A percentile compares a stretch with the other conserved stretches of the same genome.
These are phyloP conservation scores for Hibiscus mutabilis DNA, from an alignment of 345 rosid genomes.

Conservation along the genomic window DNA sequence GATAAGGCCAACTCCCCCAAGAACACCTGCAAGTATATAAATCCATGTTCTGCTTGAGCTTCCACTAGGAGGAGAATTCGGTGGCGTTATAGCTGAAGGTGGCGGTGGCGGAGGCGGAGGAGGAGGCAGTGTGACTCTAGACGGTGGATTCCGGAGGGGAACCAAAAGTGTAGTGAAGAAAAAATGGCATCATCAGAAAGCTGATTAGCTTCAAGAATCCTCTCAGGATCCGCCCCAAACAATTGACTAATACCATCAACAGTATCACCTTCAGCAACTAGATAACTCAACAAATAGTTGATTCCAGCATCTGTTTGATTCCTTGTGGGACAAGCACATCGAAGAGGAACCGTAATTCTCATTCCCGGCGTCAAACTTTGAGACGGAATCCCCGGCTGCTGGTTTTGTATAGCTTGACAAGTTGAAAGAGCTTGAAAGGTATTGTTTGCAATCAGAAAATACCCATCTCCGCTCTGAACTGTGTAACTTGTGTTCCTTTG, in stretches of 20 bases:
- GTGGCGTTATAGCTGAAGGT: conserved; percentile 24
- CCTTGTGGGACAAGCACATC: conserved; percentile 75
- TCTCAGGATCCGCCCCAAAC: conserved; percentile 27
- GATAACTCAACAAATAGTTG: conserved; percentile 40
- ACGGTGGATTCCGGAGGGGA: conserved; percentile 43
- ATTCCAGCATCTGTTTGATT: conserved; percentile 33
- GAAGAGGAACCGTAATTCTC: conserved; percentile 43
- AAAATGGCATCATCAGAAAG: conserved; percentile 17
- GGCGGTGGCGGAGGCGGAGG: conserved; percentile 26
- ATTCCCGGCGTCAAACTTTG: too few relatives aligned
- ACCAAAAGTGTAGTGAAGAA: conserved; percentile 49
- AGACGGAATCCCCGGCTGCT: conserved; percentile 21
- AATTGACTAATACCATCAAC: conserved; percentile 28
- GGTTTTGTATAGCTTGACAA: conserved; percentile 57
- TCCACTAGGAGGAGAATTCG: conserved; percentile 19
- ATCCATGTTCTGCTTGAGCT: conserved; percentile 50
- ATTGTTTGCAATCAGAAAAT: conserved; percentile 37
- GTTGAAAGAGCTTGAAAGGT: conserved; percentile 72
- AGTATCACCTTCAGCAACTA: conserved; percentile 21
- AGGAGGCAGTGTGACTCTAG: conserved; percentile 28
- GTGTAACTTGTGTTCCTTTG: conserved; percentile 48
- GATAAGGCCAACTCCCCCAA: conserved; percentile 40
- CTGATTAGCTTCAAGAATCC: conserved; percentile 37
- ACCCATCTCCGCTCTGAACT: conserved; percentile 20
- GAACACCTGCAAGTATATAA: conserved; percentile 37